Evolutionary conservation across 805 yeast genomes (phyloP), one percentile per base, ranked within the genome.

Genomic region (Candida orba): DNA sequence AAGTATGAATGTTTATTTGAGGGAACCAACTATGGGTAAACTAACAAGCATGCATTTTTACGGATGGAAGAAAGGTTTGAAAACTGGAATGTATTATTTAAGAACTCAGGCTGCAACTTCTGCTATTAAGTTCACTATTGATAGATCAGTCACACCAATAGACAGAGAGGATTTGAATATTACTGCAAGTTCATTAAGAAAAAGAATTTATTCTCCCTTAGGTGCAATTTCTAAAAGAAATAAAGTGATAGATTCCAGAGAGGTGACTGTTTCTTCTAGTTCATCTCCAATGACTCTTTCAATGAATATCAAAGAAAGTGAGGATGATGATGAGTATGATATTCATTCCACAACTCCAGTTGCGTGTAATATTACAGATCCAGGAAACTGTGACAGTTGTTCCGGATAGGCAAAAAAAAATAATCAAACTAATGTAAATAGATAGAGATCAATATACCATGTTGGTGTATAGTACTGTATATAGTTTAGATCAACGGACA

Each of bases 71-170:
- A 88, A 85, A 72, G 99, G 99, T 48, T 76, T 93, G 63, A 93
- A 93, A 76, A 93, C 99, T 6, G 99, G 99, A 59, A 91, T 93
- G 95, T 93, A 93, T 73, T 93, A 93, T 68, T 72, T 93, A 65
- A 82, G 98, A 68, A 91, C 98, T 10, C 95, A 87, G 73, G 96
- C 98, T 48, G 99, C 99, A 18, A 78, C 96, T 36, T 85, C 95
- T 41, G 97, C 99, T 39, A 93, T 93, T 60, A 95, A 91, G 70
- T 91, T 89, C 66, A 84, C 93, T 15, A 74, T 83, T 42, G 86
- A 79, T 52, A 64, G 66, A 50, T 51, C 52, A 18, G 50, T 37
- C 1, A 87, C 56, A 82, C 41, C 49, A 6, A 36, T 39, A 17
- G 41, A 39, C 5, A 24, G 23, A 41, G 29, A 13, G n/a, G 13